Conservation (phyloP, 768 basidiomycete genomes). For the Russula vinacea region DNA sequence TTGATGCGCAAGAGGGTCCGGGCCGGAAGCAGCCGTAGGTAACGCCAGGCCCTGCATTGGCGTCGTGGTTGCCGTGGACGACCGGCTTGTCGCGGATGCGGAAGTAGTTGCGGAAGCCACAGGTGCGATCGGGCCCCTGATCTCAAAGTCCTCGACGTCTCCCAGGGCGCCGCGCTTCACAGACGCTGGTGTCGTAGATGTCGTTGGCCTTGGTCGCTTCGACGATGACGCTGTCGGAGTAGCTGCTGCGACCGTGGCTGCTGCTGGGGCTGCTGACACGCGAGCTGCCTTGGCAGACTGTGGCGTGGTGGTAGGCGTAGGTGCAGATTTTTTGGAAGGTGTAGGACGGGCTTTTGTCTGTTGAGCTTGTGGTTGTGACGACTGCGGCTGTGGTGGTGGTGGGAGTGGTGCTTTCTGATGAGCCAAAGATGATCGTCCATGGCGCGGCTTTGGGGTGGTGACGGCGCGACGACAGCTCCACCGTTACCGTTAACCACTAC, state of each 20-base stretch:
- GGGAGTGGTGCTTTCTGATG: conserved; percentile 5
- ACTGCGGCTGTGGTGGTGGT: not conserved
- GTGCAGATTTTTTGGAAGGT: conserved; percentile 25
- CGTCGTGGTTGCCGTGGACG: conserved; percentile 32
- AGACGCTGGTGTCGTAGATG: not conserved
- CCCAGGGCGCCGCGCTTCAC: not conserved
- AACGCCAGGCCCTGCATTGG: conserved; percentile 41
- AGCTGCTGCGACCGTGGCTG: not conserved
- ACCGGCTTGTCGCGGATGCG: not conserved
- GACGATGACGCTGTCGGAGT: not conserved
- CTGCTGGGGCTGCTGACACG: not conserved
- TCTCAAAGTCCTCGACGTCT: conserved; percentile 48
- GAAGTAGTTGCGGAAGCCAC: conserved; percentile 1
- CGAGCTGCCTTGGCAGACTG: conserved; percentile 26
- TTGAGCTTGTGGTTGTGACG: not conserved
- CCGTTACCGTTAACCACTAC: not conserved
- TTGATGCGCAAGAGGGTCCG: conserved; percentile 30
- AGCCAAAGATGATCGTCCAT: not conserved
- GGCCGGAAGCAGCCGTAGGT: conserved; percentile 33
- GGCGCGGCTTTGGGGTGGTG: not conserved
- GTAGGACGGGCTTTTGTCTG: conserved; percentile 13
- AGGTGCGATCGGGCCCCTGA: conserved; percentile 46
- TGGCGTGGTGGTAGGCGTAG: conserved; percentile 26
- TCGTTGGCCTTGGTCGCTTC: conserved; percentile 13
- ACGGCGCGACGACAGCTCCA: not conserved